Evolutionary conservation across 2,329 filamentous ascomycete genomes (phyloP), one percentile per base, ranked within the genome.

Genomic region (Colletotrichum aenigma): DNA sequence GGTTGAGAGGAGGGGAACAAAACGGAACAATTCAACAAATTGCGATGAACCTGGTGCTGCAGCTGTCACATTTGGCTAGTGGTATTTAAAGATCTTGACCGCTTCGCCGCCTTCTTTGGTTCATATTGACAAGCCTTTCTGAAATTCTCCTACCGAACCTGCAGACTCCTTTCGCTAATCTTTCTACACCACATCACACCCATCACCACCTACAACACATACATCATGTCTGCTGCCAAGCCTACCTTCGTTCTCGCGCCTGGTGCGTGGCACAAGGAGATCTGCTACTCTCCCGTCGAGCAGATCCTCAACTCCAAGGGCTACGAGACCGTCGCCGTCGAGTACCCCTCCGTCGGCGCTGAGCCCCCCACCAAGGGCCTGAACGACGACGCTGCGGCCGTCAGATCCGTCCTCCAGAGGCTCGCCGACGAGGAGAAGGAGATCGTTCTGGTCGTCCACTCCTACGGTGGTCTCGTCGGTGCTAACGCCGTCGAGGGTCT

Each of bases 361-460:
- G 76, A 79, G 61, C 78, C 79, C 66, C 76, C 81, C 1, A 78
- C 68, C 0, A 79, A 80, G 30, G 78, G 80, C 4, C 76, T 83
- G 3, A 66, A 32, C 1, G 81, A 82, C 7, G 86, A 88, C 71
- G 80, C 82, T 7, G 73, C 78, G 1, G 81, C 80, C 3, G 80
- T 86, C 18, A 80, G 82, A 18, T 18, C 56, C 0, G 74, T 76
- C 0, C 34, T 86, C 36, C 58, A 78, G n/a, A 67, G 70, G 4
- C 80, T 87, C 13, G 78, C 81, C 10, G 82, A 83, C 24, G 71
- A 80, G 7, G 83, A 83, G 16, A 85, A 86, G 64, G 81, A 87
- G 28, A 83, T 89, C 7, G 78, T 88, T 0, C 82, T 88, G 3
- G 77, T 86, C 5, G 81, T 83, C 6, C 87, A 89, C 76, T 87